phyloP scores from a whole-genome alignment of 495 filamentous ascomycete species.

The Lasiosphaeria ovina region DNA sequence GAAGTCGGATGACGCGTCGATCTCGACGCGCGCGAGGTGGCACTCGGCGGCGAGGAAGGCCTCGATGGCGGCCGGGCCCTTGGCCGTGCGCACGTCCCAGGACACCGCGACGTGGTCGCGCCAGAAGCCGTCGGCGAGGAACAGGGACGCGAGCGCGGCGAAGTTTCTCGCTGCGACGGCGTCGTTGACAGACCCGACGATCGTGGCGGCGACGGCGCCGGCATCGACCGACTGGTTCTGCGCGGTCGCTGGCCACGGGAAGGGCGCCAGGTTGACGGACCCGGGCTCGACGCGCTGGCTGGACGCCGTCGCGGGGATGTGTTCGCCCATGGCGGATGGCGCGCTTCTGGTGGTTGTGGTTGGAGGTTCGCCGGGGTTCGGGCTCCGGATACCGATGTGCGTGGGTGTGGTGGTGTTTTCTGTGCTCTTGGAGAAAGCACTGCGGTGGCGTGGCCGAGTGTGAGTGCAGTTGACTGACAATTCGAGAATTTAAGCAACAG shows the following conservation, averaged over 20 bases:
- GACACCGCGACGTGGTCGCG: slow-evolving; percentile 59
- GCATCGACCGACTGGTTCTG: slow-evolving; percentile 40
- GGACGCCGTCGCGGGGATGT: slow-evolving; percentile 27
- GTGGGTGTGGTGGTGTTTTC: too few species aligned
- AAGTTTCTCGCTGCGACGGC: slow-evolving; percentile 40
- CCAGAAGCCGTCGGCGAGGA: slow-evolving; percentile 60
- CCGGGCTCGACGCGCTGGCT: slow-evolving; percentile 59
- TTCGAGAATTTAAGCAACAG: too few species aligned
- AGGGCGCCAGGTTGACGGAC: slow-evolving; percentile 52
- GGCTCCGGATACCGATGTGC: too few species aligned
- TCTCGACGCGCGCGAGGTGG: slow-evolving; percentile 42
- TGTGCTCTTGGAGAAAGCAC: too few species aligned
- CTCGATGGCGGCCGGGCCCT: slow-evolving; percentile 51
- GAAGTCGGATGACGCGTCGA: slow-evolving; percentile 47
- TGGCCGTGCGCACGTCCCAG: slow-evolving; percentile 60
- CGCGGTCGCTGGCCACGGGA: slow-evolving; percentile 38
- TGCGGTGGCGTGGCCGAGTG: too few species aligned
- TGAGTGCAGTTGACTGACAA: too few species aligned
- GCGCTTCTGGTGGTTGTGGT: background rate
- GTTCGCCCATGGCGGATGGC: slow-evolving; percentile 1
- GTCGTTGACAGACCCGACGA: slow-evolving; percentile 50
- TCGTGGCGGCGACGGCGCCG: slow-evolving; percentile 39
- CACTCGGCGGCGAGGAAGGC: slow-evolving; percentile 46
- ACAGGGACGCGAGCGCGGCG: slow-evolving; percentile 41
- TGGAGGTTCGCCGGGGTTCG: too few species aligned